Conservation (phyloP, 306 rosid species). For the Casuarina glauca region DNA sequence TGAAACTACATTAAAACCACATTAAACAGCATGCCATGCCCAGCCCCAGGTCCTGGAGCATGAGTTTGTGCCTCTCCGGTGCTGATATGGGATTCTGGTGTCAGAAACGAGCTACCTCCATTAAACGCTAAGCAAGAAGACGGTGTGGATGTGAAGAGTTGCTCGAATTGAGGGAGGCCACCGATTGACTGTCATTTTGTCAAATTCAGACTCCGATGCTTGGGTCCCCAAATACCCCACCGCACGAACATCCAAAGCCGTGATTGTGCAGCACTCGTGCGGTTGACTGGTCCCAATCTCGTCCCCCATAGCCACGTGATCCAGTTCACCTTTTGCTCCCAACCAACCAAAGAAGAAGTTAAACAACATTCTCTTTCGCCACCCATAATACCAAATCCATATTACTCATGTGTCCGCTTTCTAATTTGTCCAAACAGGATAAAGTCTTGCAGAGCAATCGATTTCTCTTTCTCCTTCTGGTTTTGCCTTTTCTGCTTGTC, state of each 20-base stretch:
- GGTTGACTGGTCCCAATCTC: slow-evolving; percentile 10
- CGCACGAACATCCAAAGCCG: slow-evolving; percentile 53
- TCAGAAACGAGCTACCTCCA: no score
- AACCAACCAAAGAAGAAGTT: neutral
- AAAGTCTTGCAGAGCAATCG: neutral
- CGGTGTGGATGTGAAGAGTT: no score
- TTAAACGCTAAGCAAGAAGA: no score
- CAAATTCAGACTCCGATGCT: neutral
- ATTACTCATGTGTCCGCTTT: neutral
- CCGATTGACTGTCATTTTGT: no score
- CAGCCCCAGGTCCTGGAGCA: no score
- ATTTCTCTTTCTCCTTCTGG: neutral
- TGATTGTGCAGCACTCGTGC: slow-evolving; percentile 53
- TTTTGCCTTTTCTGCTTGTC: neutral
- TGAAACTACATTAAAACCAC: no score
- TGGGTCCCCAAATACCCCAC: slow-evolving; percentile 33
- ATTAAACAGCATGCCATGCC: no score
- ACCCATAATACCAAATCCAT: neutral
- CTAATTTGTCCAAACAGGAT: neutral
- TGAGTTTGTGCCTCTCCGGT: no score
- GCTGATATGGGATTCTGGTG: no score
- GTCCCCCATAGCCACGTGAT: no score
- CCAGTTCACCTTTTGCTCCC: neutral
- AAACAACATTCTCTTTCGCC: neutral
- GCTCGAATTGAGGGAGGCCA: no score